Conservation (phyloP, 73 alveolate genomes). For the Blepharisma japonicum region DNA sequence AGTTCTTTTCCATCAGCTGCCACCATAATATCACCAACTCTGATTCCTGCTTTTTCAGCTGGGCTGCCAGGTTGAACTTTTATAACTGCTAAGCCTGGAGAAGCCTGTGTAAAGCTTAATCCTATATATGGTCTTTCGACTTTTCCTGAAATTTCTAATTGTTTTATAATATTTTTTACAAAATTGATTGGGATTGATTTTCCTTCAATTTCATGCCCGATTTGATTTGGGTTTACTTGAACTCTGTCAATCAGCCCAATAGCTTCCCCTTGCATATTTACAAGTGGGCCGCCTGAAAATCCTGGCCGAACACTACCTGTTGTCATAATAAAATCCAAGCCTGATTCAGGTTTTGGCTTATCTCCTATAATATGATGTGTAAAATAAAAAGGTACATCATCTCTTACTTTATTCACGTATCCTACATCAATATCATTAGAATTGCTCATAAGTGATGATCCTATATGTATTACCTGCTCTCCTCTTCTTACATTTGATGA, state of each 20-base stretch:
- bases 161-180: background rate
- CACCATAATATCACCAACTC: slow-evolving; percentile 53
- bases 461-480: slow-evolving; percentile 13
- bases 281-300: slow-evolving; percentile 16
- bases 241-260: background rate
- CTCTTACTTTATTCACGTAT: background rate
- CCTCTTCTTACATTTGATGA: background rate
- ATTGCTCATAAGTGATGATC: background rate
- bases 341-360: background rate
- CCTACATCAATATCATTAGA: slow-evolving; percentile 21
- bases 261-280: slow-evolving; percentile 19
- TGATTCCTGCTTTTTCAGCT: slow-evolving; percentile 63
- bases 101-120: slow-evolving; percentile 18
- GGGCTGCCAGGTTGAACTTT: slow-evolving; percentile 63
- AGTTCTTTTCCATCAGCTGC: slow-evolving; percentile 50
- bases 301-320: slow-evolving; percentile 2
- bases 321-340: background rate
- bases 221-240: background rate
- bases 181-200: background rate
- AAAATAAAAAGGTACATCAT: background rate
- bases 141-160: background rate
- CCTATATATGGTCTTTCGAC: background rate
- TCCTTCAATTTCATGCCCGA: background rate
- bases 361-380: background rate
- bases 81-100: slow-evolving; percentile 54